Evolutionary conservation across 495 filamentous ascomycete species (phyloP).

Genomic region (Hypoxylon subgilvum): DNA sequence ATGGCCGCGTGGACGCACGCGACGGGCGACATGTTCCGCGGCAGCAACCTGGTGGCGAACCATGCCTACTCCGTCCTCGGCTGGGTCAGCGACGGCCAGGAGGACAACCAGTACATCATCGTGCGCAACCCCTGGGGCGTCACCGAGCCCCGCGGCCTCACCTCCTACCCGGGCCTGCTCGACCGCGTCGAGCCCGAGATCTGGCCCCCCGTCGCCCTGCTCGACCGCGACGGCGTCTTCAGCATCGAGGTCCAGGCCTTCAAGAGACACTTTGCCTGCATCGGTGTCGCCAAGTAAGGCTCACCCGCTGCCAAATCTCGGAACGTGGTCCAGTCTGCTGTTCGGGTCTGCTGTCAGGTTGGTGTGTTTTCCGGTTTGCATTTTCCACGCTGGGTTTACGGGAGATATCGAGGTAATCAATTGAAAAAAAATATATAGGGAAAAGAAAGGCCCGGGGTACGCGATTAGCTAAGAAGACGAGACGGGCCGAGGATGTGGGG

Average conservation of each 20-base stretch:
- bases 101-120: conserved; percentile 45
- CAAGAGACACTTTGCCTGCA: conserved; percentile 46
- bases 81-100: conserved; percentile 44
- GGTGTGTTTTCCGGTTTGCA: no score
- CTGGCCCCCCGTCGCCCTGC: conserved; percentile 42
- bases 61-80: conserved; percentile 49
- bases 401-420: no score
- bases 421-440: no score
- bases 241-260: conserved; percentile 42
- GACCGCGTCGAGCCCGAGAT: conserved; percentile 42
- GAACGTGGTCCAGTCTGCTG: no score
- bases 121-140: conserved; percentile 49
- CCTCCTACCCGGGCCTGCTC: conserved; percentile 40
- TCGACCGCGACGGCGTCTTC: conserved; percentile 42
- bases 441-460: no score
- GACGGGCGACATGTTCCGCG: conserved; percentile 38
- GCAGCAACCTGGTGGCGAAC: conserved; percentile 46
- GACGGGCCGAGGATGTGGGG: no score
- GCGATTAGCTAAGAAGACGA: no score
- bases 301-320: no score
- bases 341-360: no score
- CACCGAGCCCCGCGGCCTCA: conserved; percentile 42
- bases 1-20: conserved; percentile 44
- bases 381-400: no score
- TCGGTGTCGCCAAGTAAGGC: conserved; percentile 44